phyloP scores from a whole-genome alignment of 306 rosid species.

The Heteromeles arbutifolia region DNA sequence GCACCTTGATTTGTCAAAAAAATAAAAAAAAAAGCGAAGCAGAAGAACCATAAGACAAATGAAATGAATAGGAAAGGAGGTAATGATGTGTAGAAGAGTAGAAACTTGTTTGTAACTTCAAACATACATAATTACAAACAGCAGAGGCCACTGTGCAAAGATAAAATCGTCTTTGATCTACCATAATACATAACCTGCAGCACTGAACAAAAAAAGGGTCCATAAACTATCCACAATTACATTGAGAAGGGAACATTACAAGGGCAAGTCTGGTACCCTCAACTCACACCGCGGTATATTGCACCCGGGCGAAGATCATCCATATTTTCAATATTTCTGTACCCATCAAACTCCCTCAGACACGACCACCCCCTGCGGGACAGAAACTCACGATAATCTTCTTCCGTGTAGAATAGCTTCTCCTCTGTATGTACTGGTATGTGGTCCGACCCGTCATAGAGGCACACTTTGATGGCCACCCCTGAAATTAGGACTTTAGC shows the following conservation, averaged over 20 bases:
- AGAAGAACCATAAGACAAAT: too few species aligned
- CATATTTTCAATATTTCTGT: constrained; percentile 75
- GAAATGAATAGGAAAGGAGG: background rate
- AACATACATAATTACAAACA: constrained; percentile 34
- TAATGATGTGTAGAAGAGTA: background rate
- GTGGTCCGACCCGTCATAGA: constrained; percentile 79
- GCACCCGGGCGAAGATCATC: constrained; percentile 92
- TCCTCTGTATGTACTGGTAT: constrained; percentile 78
- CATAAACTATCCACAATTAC: constrained; percentile 4
- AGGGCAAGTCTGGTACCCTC: constrained; percentile 13
- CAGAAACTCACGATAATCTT: constrained; percentile 76
- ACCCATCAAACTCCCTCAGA: constrained; percentile 75
- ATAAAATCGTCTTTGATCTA: background rate
- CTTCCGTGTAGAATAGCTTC: constrained; percentile 75
- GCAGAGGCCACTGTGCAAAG: constrained; percentile 7
- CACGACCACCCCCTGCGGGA: constrained; percentile 70
- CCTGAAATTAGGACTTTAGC: constrained; percentile 48
- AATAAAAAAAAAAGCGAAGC: background rate
- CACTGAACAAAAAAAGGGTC: constrained; percentile 6
- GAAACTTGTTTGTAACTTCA: constrained; percentile 1
- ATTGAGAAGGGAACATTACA: constrained; percentile 11
- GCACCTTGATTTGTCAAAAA: background rate
- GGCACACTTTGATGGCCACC: constrained; percentile 69
- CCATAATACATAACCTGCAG: constrained; percentile 1
- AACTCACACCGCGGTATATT: constrained; percentile 71